These are phyloP conservation scores for Russula compacta DNA, from an alignment of 768 basidiomycete species.

Conservation along the genomic window DNA sequence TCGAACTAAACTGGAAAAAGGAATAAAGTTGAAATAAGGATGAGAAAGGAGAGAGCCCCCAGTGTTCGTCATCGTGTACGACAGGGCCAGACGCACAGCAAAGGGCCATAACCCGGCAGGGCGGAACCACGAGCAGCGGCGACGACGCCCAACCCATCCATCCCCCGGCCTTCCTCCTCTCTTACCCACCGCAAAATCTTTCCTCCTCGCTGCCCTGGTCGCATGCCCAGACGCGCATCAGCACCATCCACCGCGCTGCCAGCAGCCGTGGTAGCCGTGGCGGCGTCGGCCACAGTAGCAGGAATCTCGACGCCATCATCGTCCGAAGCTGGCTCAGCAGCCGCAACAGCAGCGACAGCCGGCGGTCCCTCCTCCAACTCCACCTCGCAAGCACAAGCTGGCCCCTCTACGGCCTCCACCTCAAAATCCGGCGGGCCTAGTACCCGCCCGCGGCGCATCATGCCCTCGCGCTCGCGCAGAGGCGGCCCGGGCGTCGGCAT, in stretches of 20 bases:
- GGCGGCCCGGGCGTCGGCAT: constrained; percentile 75
- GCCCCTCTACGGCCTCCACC: neutral
- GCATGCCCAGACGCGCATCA: constrained; percentile 16
- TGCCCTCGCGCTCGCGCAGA: constrained; percentile 73
- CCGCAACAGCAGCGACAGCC: neutral
- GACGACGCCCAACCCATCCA: constrained; percentile 5
- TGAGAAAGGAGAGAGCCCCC: neutral
- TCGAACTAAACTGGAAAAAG: neutral
- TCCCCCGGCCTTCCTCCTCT: neutral
- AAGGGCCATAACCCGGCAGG: constrained; percentile 15
- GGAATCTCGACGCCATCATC: neutral
- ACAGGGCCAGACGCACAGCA: constrained; percentile 1
- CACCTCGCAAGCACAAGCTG: constrained; percentile 4
- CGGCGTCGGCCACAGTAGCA: neutral
- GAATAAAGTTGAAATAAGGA: neutral
- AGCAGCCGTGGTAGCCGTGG: neutral
- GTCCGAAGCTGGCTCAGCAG: neutral
- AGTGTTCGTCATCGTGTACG: neutral
- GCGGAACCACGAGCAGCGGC: constrained; percentile 5
- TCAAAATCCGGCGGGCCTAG: neutral
- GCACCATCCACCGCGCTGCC: constrained; percentile 3
- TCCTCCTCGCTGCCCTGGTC: neutral
- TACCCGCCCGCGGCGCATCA: constrained; percentile 62
- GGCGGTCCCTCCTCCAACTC: neutral
- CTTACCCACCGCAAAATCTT: neutral